Evolutionary conservation across 139 green algal genomes (phyloP).

Genomic region (Mesostigma viride): DNA sequence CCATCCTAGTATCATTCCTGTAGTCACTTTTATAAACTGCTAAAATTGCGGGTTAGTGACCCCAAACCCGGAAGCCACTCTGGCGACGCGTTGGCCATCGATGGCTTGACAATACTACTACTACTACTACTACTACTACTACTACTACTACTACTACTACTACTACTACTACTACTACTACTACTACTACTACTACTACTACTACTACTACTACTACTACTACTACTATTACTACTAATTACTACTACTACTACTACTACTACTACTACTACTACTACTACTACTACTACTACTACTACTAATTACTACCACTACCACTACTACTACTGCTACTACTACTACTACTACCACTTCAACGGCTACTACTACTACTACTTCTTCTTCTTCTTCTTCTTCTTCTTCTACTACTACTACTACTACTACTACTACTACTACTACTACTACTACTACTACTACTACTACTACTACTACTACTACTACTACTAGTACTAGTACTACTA

Average conservation of each 20-base stretch:
- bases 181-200: neutral
- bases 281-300: conserved; percentile 1
- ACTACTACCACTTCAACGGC: neutral
- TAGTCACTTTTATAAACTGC: too few relatives aligned
- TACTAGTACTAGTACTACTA: neutral
- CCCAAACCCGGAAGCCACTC: too few relatives aligned
- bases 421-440: neutral
- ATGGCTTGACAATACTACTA: too few relatives aligned
- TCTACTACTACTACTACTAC: neutral
- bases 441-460: neutral
- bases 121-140: conserved; percentile 5
- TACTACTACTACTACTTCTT: conserved; percentile 5
- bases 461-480: neutral
- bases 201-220: conserved; percentile 9
- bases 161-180: conserved; percentile 1
- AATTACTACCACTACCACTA: neutral
- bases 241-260: neutral
- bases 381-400: neutral
- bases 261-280: conserved; percentile 4
- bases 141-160: conserved; percentile 2
- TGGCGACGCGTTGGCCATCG: too few relatives aligned
- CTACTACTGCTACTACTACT: neutral
- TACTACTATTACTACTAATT: too few relatives aligned
- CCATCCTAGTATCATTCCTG: too few relatives aligned
- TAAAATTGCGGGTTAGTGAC: too few relatives aligned